Percentiles rank a stretch among this genome's conserved stretches.
phyloP scores from a whole-genome alignment of 2,329 filamentous ascomycete species.

The Beauveria pseudobassiana region DNA sequence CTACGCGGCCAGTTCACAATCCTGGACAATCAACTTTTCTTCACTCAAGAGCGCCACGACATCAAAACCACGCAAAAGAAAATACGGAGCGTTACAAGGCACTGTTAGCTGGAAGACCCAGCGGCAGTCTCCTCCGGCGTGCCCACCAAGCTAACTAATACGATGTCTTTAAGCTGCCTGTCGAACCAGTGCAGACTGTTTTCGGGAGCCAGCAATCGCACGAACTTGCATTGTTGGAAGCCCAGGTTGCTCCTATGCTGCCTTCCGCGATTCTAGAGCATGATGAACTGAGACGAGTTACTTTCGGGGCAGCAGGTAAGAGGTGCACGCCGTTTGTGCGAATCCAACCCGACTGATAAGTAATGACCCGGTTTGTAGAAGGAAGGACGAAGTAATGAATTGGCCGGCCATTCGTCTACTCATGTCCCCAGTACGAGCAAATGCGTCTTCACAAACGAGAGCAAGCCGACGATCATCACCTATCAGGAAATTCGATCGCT shows the following conservation, averaged over 20 bases:
- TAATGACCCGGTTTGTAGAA: neutral
- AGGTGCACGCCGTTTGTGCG: too few species aligned
- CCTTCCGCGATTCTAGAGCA: neutral
- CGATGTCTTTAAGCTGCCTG: slow-evolving; percentile 40
- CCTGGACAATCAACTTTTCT: slow-evolving; percentile 26
- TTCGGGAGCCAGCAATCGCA: slow-evolving; percentile 16
- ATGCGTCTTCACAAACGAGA: slow-evolving; percentile 34
- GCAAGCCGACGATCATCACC: slow-evolving; percentile 17
- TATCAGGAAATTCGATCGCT: neutral
- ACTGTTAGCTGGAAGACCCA: slow-evolving; percentile 26
- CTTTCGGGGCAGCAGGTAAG: neutral
- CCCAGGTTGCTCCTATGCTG: neutral
- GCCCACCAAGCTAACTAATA: slow-evolving; percentile 34
- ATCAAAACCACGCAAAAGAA: slow-evolving; percentile 25
- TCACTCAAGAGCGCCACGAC: slow-evolving; percentile 20
- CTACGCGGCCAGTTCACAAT: slow-evolving; percentile 26
- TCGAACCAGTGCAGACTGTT: slow-evolving; percentile 27
- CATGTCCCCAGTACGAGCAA: slow-evolving; percentile 19
- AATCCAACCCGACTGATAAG: neutral
- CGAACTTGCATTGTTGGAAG: neutral
- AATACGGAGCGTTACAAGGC: slow-evolving; percentile 23
- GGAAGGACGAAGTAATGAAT: too few species aligned
- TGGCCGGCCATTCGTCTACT: too few species aligned
- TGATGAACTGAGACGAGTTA: neutral
- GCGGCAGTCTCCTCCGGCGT: slow-evolving; percentile 20